Base-by-base conservation (phyloP, 305 asterid species). In the Withania somnifera region DNA sequence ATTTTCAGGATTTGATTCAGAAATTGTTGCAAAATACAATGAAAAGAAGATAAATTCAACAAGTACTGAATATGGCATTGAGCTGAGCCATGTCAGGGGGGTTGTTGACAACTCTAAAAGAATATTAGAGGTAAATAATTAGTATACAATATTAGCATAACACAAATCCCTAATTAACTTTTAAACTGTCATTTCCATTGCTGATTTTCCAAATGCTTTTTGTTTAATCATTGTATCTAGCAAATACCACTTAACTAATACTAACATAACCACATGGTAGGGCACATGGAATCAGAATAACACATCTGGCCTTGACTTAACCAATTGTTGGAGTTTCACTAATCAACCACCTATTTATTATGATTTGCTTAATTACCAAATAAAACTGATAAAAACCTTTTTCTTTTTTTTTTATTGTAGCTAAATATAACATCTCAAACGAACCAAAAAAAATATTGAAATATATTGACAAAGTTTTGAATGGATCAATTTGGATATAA, bases 31-130 rank as follows among this genome's bases (percentile, higher is more conserved):
- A 14, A 90, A 87, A 76, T 92, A 81, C 66, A 84, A 89, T 1
- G 98, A 92, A 61, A 92, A 90, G 89, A 93, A 87, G 89, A 91
- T 92, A 38, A 85, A 10, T 24, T 66, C 86, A 50, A 86, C 91
- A 19, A 86, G 92, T 32, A 34, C 81, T 24, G 87, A 87, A 20
- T 93, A 86, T 78, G 84, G 92, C 61, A 88, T 93, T 42, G 92
- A 89, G 32, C 5, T 91, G 82, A 89, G 91, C 89, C 90, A 85
- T 6, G 91, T 92, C 24, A 83, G 98, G 73, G 98, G 97, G 50
- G 91, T 87, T n/a, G 94, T 93, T 20, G 97, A 93, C 93, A 93
- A 93, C 11, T 89, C 97, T 28, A 90, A 84, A 20, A 85, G 92
- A 84, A 91, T 92, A 73, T 84, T 93, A 53, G 94, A 93, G 97